A percentile compares a stretch with the other conserved stretches of the same genome.
Evolutionary conservation across 305 asterid species (phyloP).

Genomic region (Rubia peregrina): DNA sequence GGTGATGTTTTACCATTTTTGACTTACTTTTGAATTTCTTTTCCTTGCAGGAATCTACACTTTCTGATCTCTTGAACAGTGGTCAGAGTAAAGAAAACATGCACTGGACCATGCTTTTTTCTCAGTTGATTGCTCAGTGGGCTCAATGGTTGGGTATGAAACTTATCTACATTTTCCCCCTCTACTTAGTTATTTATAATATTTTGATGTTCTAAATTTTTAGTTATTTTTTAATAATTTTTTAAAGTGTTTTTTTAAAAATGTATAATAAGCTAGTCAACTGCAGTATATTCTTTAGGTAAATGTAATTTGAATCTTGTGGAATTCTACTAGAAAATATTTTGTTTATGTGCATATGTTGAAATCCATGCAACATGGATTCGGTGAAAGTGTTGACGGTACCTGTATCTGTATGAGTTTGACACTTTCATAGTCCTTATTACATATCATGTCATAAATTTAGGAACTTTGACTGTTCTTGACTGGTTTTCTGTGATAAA

Average conservation of each 20-base stretch:
- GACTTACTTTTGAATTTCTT: neutral
- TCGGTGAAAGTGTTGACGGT: neutral
- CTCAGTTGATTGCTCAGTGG: slow-evolving; percentile 83
- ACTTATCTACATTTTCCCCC: neutral
- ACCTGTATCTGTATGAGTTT: neutral
- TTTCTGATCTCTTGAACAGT: slow-evolving; percentile 57
- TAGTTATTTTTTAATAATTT: neutral
- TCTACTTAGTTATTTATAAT: neutral
- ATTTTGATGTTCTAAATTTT: neutral
- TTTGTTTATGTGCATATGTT: neutral
- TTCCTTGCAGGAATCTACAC: slow-evolving; percentile 34
- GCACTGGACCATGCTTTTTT: slow-evolving; percentile 77
- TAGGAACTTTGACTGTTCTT: neutral
- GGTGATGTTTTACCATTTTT: neutral
- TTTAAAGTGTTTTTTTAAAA: neutral
- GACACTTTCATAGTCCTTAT: neutral
- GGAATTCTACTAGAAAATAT: neutral
- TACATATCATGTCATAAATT: neutral
- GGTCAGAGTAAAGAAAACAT: slow-evolving; percentile 45
- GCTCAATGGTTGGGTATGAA: slow-evolving; percentile 88
- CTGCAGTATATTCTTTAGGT: neutral
- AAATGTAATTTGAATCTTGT: neutral
- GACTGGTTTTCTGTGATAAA: neutral
- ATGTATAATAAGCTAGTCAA: neutral
- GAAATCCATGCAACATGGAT: neutral